Base-by-base conservation (phyloP, 2,329 filamentous ascomycete genomes). In the Plectosphaerella plurivora region DNA sequence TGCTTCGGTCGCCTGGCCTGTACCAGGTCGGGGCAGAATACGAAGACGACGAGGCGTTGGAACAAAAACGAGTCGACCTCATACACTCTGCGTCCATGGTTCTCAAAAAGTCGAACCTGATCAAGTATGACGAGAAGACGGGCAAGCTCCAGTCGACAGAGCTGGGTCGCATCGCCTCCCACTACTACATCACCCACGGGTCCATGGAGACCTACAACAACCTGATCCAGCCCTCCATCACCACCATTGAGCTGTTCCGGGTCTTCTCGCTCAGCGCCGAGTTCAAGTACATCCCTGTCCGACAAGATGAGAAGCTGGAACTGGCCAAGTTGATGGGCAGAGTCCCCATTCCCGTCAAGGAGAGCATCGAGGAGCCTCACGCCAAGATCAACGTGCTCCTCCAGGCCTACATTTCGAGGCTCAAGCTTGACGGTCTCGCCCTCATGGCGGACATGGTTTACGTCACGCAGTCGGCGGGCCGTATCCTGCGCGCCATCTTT, bases 381-480 rank as follows among this genome's bases (percentile, higher is more conserved):
- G 91, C 92, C 53, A 99, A 99, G 76, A 97, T 99, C 72, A 99
- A 99, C 62, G 94, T 99, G 39, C 81, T 99, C 22, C 77, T 99
- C 6, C 94, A 99, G 69, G 94, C 94, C 3, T 99, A 94, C 65
- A 97, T 99, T 54, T 97, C 93, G 46, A 84, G 94, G 50, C 84
- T 99, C 50, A 95, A 93, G 69, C 82, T 99, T 1, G 93, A 97
- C 55, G 94, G 94, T 2, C 78, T 99, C 51, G 94, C 94, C 3
- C 74, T 99, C 56, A 97, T 99, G 93, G 93, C 94, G 25, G 94
- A 99, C 68, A 87, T 99, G 78, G 94, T 99, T 4, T 99, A 99
- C 63, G 93, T 99, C 51, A 99, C 94, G 2, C 95, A 99, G 66
- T 97, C 93, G 22, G 94, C 94, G 48, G 94, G 94, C 33, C 91